These are phyloP conservation scores for Aspergillus sp. DNA, from an alignment of 2,329 filamentous ascomycete genomes.

Conservation along the genomic window DNA sequence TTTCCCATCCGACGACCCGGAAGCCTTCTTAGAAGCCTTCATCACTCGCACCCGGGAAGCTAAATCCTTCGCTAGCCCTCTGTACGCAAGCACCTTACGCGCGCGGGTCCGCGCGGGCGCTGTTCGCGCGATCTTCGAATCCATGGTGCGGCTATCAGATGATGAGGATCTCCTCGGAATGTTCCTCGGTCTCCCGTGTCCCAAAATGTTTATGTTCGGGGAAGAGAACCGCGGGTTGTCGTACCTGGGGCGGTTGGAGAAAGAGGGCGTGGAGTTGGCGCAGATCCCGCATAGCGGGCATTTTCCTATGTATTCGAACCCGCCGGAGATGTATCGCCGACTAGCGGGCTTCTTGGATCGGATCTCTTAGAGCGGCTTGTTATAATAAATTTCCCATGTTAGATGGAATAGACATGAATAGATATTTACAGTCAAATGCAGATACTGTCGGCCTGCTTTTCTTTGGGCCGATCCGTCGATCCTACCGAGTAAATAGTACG, in stretches of 20 bases:
- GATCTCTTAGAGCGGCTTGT: too few relatives aligned
- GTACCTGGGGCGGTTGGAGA: constrained; percentile 17
- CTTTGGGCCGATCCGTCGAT: too few relatives aligned
- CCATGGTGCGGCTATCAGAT: constrained; percentile 25
- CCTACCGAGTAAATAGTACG: too few relatives aligned
- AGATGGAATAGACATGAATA: too few relatives aligned
- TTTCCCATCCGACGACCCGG: constrained; percentile 12
- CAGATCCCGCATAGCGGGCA: constrained; percentile 22
- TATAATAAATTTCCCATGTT: too few relatives aligned
- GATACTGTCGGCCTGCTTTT: too few relatives aligned
- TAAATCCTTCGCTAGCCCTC: constrained; percentile 11
- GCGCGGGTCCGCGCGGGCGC: constrained; percentile 17
- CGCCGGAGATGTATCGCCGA: constrained; percentile 24
- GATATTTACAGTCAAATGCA: too few relatives aligned
- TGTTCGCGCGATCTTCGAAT: constrained; percentile 22
- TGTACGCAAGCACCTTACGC: constrained; percentile 22
- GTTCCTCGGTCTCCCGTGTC: constrained; percentile 17
- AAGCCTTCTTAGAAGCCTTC: constrained; percentile 21
- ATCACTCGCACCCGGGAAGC: constrained; percentile 15
- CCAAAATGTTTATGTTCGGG: constrained; percentile 25
- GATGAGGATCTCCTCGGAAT: constrained; percentile 17
- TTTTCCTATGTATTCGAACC: constrained; percentile 30
- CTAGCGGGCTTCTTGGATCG: constrained; percentile 18
- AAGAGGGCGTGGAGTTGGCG: constrained; percentile 21
- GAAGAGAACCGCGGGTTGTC: constrained; percentile 20